Conservation (phyloP, 495 filamentous ascomycete genomes). For the Daldinia bambusicola region DNA sequence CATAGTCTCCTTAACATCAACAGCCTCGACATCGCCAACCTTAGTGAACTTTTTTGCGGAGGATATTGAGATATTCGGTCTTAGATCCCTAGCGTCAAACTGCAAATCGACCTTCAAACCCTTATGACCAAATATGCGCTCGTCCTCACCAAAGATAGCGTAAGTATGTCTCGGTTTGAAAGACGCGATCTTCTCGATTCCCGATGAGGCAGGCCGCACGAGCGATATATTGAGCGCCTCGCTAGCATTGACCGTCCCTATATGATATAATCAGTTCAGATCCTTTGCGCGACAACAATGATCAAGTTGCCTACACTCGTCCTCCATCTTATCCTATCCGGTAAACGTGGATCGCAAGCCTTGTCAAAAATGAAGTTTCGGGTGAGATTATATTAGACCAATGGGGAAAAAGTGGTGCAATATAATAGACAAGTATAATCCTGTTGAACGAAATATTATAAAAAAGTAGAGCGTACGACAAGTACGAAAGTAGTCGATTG, state of each 20-base stretch:
- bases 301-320: conserved; percentile 59
- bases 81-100: conserved; percentile 84
- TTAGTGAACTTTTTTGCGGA: conserved; percentile 79
- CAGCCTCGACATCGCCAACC: conserved; percentile 74
- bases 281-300: neutral
- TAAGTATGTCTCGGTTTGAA: conserved; percentile 93
- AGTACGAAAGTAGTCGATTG: neutral
- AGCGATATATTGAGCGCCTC: conserved; percentile 78
- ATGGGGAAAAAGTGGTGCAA: neutral
- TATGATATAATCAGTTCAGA: conserved; percentile 23
- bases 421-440: neutral
- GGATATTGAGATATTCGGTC: conserved; percentile 74
- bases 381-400: neutral
- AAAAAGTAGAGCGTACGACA: neutral
- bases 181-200: conserved; percentile 66
- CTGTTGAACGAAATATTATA: neutral
- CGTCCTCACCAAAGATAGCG: conserved; percentile 88
- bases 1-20: conserved; percentile 72
- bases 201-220: conserved; percentile 65
- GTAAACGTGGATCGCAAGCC: neutral
- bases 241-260: conserved; percentile 80
- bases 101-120: conserved; percentile 77
- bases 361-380: neutral
- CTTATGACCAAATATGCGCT: conserved; percentile 91
- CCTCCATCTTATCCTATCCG: conserved; percentile 49